A percentile compares a stretch with the other conserved stretches of the same genome.
Conservation (phyloP, 1,284 basidiomycete genomes). For the Pseudomicrostroma phylloplanum region DNA sequence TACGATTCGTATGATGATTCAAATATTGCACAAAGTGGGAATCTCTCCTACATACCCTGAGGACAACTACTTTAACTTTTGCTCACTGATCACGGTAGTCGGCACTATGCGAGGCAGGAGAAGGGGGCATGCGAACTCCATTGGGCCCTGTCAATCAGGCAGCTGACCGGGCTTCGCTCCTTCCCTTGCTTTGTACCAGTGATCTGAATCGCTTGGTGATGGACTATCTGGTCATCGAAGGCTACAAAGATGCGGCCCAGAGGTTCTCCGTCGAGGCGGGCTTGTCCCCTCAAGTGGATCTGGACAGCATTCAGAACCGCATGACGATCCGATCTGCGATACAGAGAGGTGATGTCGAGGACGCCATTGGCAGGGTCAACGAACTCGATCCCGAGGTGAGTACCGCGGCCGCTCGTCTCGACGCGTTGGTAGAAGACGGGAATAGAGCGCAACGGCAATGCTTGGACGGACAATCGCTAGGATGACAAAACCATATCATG, state of each 20-base stretch:
- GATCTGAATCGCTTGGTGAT: slow-evolving; percentile 93
- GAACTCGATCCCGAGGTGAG: slow-evolving; percentile 94
- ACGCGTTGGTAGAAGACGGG: neutral
- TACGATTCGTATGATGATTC: slow-evolving; percentile 52
- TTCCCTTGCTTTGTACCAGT: slow-evolving; percentile 53
- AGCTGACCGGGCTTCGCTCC: slow-evolving; percentile 3
- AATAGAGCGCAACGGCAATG: neutral
- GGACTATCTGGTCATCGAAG: slow-evolving; percentile 96
- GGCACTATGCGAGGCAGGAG: neutral
- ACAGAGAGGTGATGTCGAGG: slow-evolving; percentile 86
- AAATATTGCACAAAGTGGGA: slow-evolving; percentile 57
- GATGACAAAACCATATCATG: slow-evolving; percentile 66
- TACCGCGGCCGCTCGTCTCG: slow-evolving; percentile 18
- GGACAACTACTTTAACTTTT: slow-evolving; percentile 52
- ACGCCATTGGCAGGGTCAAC: slow-evolving; percentile 86
- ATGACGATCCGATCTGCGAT: slow-evolving; percentile 90
- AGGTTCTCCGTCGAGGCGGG: slow-evolving; percentile 84
- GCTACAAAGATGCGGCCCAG: slow-evolving; percentile 90
- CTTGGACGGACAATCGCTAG: slow-evolving; percentile 5
- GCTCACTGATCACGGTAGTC: slow-evolving; percentile 24
- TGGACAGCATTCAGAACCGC: slow-evolving; percentile 83
- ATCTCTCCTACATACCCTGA: slow-evolving; percentile 59
- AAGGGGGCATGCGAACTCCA: neutral
- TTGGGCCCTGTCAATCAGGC: neutral
- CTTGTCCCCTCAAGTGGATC: slow-evolving; percentile 66